Percentiles rank a stretch among this genome's conserved stretches.
Evolutionary conservation across 495 filamentous ascomycete species (phyloP).

Genomic region (Xylaria curta): DNA sequence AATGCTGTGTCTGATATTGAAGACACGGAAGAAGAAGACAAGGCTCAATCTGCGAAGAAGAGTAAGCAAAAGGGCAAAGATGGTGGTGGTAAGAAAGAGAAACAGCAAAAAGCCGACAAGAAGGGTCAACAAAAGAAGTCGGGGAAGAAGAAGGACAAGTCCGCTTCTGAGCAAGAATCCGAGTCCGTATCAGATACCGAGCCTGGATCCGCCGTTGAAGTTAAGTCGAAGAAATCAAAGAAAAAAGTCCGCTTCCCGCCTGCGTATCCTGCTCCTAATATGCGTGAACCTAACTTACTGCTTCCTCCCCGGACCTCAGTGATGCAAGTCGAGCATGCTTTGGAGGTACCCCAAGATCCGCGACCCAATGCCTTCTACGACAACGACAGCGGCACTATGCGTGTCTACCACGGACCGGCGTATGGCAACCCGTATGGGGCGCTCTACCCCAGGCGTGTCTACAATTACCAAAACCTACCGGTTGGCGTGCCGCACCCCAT

Average conservation of each 20-base stretch:
- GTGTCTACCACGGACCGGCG: slow-evolving; percentile 56
- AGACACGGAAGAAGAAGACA: slow-evolving; percentile 17
- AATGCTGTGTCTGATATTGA: slow-evolving; percentile 24
- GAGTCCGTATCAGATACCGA: slow-evolving; percentile 24
- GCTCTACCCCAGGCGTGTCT: slow-evolving; percentile 34
- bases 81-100: slow-evolving; percentile 21
- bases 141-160: slow-evolving; percentile 26
- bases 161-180: slow-evolving; percentile 20
- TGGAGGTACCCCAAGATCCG: slow-evolving; percentile 50
- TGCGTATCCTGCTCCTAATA: slow-evolving; percentile 17
- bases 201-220: slow-evolving; percentile 21
- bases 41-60: slow-evolving; percentile 8
- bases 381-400: slow-evolving; percentile 43
- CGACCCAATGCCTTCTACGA: slow-evolving; percentile 60
- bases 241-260: slow-evolving; percentile 15
- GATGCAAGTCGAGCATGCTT: slow-evolving; percentile 51
- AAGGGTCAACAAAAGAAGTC: slow-evolving; percentile 26
- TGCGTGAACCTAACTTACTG: slow-evolving; percentile 40
- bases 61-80: slow-evolving; percentile 15
- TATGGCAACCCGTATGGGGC: slow-evolving; percentile 51
- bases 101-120: slow-evolving; percentile 12
- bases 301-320: slow-evolving; percentile 45
- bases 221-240: slow-evolving; percentile 20
- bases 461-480: slow-evolving; percentile 26
- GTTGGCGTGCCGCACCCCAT: slow-evolving; percentile 35